Conservation (phyloP, 2,329 filamentous ascomycete species). For the Cordyceps cateniannulata region DNA sequence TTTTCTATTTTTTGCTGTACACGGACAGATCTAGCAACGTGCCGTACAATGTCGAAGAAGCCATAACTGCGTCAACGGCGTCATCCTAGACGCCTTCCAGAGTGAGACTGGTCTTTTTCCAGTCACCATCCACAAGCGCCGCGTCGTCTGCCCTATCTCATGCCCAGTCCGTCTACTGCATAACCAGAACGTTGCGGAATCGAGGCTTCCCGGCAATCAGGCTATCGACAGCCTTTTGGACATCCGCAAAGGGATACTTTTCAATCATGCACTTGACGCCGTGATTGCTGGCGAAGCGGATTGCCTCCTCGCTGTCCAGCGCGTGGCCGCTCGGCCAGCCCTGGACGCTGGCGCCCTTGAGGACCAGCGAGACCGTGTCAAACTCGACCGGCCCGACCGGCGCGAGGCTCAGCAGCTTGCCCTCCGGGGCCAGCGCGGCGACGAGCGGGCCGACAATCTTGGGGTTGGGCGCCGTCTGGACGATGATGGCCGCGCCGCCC, state of each 20-base stretch:
- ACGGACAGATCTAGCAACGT: background rate
- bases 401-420: constrained; percentile 56
- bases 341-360: constrained; percentile 52
- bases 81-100: no score
- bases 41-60: background rate
- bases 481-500: constrained; percentile 56
- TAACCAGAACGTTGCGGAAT: constrained; percentile 39
- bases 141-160: no score
- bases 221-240: constrained; percentile 37
- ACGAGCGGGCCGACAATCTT: constrained; percentile 47
- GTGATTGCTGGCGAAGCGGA: constrained; percentile 57
- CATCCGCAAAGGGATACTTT: constrained; percentile 52
- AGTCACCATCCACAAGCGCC: no score
- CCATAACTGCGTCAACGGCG: background rate
- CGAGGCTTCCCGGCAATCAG: constrained; percentile 35
- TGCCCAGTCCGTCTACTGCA: constrained; percentile 22
- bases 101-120: no score
- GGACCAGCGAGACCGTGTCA: constrained; percentile 35
- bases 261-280: constrained; percentile 59
- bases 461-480: constrained; percentile 57
- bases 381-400: constrained; percentile 40
- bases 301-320: constrained; percentile 57
- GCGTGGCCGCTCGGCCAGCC: constrained; percentile 59
- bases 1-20: background rate
- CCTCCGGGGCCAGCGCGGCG: constrained; percentile 44